phyloP scores from a whole-genome alignment of 805 yeast genomes.

The Jamesozyma hellenica region DNA sequence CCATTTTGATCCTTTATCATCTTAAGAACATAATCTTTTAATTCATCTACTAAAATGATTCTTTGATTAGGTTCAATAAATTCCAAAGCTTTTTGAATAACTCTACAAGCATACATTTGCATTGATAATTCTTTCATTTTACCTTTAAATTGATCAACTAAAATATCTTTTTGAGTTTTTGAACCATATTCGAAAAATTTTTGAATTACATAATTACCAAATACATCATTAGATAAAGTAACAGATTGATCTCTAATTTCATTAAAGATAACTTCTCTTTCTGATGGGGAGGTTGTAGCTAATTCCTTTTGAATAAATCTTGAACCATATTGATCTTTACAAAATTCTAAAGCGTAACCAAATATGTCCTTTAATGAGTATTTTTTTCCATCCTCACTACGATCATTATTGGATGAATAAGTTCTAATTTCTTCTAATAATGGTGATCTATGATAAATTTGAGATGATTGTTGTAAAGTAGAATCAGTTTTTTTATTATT shows the following conservation, averaged over 20 bases:
- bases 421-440: slow-evolving; percentile 71
- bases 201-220: slow-evolving; percentile 95
- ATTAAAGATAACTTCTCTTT: slow-evolving; percentile 71
- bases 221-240: slow-evolving; percentile 88
- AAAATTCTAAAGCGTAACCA: slow-evolving; percentile 83
- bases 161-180: slow-evolving; percentile 52
- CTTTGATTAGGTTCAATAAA: slow-evolving; percentile 56
- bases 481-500: slow-evolving; percentile 5
- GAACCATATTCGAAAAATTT: slow-evolving; percentile 82
- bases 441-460: slow-evolving; percentile 63
- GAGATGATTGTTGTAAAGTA: slow-evolving; percentile 18
- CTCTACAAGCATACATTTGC: slow-evolving; percentile 98
- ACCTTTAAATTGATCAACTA: slow-evolving; percentile 49
- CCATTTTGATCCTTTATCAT: slow-evolving; percentile 95
- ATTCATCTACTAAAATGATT: slow-evolving; percentile 56
- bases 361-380: slow-evolving; percentile 61
- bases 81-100: slow-evolving; percentile 88
- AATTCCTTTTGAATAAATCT: slow-evolving; percentile 89
- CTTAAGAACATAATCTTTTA: slow-evolving; percentile 48
- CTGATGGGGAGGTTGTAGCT: slow-evolving; percentile 50
- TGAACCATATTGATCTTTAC: slow-evolving; percentile 95
- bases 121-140: slow-evolving; percentile 65
- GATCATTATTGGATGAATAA: slow-evolving; percentile 16
- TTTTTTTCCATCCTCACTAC: slow-evolving; percentile 38
- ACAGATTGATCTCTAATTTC: slow-evolving; percentile 69